phyloP scores from a whole-genome alignment of 1,139 yeast genomes.

The Debaryomyces robertsiae region DNA sequence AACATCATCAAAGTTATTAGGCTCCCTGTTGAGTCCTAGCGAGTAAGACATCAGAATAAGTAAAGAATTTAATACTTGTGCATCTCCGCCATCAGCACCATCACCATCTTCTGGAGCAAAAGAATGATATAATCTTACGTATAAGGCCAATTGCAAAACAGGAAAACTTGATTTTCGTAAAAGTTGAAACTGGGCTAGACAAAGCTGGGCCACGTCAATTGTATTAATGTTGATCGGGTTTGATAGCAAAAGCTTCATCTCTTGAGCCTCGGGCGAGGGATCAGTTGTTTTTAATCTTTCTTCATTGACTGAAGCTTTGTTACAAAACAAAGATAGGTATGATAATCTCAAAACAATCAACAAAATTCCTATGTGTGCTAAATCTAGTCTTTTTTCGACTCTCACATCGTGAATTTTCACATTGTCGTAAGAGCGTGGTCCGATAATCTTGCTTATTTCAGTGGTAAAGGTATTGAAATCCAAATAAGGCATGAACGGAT shows the following conservation, averaged over 20 bases:
- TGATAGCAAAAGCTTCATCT: slow-evolving; percentile 43
- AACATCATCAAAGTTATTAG: slow-evolving; percentile 27
- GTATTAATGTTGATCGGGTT: slow-evolving; percentile 51
- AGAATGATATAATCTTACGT: slow-evolving; percentile 39
- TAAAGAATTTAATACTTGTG: slow-evolving; percentile 39
- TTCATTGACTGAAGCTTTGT: slow-evolving; percentile 34
- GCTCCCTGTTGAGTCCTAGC: slow-evolving; percentile 51
- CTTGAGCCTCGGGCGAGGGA: slow-evolving; percentile 28
- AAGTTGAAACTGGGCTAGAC: slow-evolving; percentile 54
- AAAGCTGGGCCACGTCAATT: slow-evolving; percentile 52
- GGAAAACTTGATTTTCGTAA: slow-evolving; percentile 50
- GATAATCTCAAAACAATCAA: slow-evolving; percentile 31
- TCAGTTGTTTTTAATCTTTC: slow-evolving; percentile 25
- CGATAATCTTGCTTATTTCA: slow-evolving; percentile 28
- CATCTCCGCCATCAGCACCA: slow-evolving; percentile 49
- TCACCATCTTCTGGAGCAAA: slow-evolving; percentile 57
- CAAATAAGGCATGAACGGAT: slow-evolving; percentile 41
- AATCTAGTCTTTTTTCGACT: slow-evolving; percentile 33
- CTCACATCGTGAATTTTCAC: slow-evolving; percentile 21
- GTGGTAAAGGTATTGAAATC: slow-evolving; percentile 32
- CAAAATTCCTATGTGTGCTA: slow-evolving; percentile 35
- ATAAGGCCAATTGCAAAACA: slow-evolving; percentile 50
- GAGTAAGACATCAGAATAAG: slow-evolving; percentile 46
- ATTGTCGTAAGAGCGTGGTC: slow-evolving; percentile 26
- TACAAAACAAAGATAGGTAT: slow-evolving; percentile 35